phyloP scores from a whole-genome alignment of 306 rosid genomes.

The Medicago lupulina region DNA sequence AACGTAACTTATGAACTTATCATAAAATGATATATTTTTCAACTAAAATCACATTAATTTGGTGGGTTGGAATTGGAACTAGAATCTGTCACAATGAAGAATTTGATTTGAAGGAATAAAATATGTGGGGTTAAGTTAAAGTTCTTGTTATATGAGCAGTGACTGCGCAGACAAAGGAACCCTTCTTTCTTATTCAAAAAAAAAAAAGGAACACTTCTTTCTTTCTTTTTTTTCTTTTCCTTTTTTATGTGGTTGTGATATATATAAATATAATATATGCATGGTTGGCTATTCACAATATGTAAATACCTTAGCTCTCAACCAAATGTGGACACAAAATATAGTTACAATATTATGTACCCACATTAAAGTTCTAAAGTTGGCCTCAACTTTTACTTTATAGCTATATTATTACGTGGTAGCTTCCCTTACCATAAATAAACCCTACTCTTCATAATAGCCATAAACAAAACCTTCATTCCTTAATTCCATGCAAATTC shows the following conservation, averaged over 20 bases:
- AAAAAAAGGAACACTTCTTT: no score
- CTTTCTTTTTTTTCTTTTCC: background rate
- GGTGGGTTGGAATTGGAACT: background rate
- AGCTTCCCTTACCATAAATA: constrained; percentile 43
- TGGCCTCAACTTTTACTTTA: constrained; percentile 42
- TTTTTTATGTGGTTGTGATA: constrained; percentile 38
- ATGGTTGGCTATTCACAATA: constrained; percentile 33
- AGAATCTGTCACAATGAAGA: background rate
- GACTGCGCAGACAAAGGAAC: constrained; percentile 42
- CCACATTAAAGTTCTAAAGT: constrained; percentile 51
- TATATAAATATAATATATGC: background rate
- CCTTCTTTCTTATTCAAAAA: no score
- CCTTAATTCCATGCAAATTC: constrained; percentile 1
- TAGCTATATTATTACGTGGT: constrained; percentile 50
- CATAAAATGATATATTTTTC: background rate
- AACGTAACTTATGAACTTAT: background rate
- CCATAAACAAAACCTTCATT: constrained; percentile 34
- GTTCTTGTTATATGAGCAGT: constrained; percentile 33
- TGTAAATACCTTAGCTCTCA: constrained; percentile 42
- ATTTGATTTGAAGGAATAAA: constrained; percentile 39
- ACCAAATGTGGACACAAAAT: constrained; percentile 46
- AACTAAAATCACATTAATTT: constrained; percentile 31
- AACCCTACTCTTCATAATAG: constrained; percentile 12
- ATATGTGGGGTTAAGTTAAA: constrained; percentile 42
- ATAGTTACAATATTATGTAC: constrained; percentile 21